phyloP scores from a whole-genome alignment of 2,329 filamentous ascomycete genomes.

The Fusarium sp. region DNA sequence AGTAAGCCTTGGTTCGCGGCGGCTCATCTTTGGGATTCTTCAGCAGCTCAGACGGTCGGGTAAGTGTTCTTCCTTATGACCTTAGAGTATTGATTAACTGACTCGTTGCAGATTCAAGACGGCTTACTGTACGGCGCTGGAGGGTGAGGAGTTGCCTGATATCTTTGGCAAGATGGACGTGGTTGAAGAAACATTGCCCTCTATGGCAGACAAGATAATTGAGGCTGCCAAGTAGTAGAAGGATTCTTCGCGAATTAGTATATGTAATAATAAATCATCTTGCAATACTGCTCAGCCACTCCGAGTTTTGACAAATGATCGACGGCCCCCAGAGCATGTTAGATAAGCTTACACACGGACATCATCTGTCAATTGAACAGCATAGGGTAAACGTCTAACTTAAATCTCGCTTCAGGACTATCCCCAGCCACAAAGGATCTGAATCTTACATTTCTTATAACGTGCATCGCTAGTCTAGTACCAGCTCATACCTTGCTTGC shows the following conservation, averaged over 20 bases:
- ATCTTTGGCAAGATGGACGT: not conserved
- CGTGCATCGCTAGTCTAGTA: not conserved
- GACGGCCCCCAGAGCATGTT: accelerated
- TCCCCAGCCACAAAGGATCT: not conserved
- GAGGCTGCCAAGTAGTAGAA: constrained; percentile 11
- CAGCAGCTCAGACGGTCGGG: not conserved
- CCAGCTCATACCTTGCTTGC: not conserved
- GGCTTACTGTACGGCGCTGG: not conserved
- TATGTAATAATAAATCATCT: not conserved
- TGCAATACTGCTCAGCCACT: not conserved
- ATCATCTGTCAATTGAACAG: not conserved
- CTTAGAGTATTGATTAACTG: not conserved
- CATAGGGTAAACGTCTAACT: not conserved
- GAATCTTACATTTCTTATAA: not conserved
- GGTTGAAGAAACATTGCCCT: not conserved
- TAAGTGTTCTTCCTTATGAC: not conserved
- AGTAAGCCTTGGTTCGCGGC: not conserved
- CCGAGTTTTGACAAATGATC: not conserved
- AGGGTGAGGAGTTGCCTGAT: not conserved
- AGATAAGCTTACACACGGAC: not conserved
- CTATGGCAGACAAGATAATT: not conserved
- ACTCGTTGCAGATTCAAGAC: not conserved
- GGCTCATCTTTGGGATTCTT: not conserved
- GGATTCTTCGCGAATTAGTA: not conserved
- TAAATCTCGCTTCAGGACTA: not conserved